Evolutionary conservation across 768 basidiomycete genomes (phyloP).

Genomic region (Termitomyces titanicus): DNA sequence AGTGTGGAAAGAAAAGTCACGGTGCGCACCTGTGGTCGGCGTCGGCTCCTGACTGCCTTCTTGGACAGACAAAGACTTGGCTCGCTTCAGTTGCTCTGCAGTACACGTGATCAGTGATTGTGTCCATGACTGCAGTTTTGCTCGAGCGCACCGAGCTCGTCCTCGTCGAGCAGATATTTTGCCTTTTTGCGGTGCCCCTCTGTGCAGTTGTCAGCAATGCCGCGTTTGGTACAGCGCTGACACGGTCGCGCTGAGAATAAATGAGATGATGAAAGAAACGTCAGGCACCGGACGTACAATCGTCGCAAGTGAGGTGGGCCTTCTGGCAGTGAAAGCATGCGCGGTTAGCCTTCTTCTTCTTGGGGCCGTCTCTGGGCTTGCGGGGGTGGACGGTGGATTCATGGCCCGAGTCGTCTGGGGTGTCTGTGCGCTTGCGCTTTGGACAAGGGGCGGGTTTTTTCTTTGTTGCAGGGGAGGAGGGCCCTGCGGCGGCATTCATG

Average conservation of each 20-base stretch:
- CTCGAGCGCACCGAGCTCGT: constrained; percentile 71
- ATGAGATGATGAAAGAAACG: constrained; percentile 14
- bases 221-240: constrained; percentile 92
- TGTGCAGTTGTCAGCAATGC: constrained; percentile 81
- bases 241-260: constrained; percentile 80
- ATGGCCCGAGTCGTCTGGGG: constrained; percentile 52
- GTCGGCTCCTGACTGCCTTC: constrained; percentile 37
- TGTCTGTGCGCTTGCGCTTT: constrained; percentile 63
- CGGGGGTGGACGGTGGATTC: constrained; percentile 42
- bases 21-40: constrained; percentile 25
- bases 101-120: constrained; percentile 36
- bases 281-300: constrained; percentile 57
- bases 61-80: constrained; percentile 32
- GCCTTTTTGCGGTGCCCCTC: constrained; percentile 98
- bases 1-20: background rate
- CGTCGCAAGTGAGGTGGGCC: constrained; percentile 98
- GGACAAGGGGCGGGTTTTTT: constrained; percentile 30
- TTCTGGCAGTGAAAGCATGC: constrained; percentile 97
- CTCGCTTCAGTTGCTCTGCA: constrained; percentile 47
- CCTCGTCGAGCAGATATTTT: constrained; percentile 93
- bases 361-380: constrained; percentile 71
- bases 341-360: constrained; percentile 93
- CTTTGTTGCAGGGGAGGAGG: constrained; percentile 36
- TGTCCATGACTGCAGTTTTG: constrained; percentile 20
- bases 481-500: constrained; percentile 43